A percentile compares a stretch with the other conserved stretches of the same genome.
Conservation (phyloP, 345 rosid genomes). For the Gossypium rotundifolium region DNA sequence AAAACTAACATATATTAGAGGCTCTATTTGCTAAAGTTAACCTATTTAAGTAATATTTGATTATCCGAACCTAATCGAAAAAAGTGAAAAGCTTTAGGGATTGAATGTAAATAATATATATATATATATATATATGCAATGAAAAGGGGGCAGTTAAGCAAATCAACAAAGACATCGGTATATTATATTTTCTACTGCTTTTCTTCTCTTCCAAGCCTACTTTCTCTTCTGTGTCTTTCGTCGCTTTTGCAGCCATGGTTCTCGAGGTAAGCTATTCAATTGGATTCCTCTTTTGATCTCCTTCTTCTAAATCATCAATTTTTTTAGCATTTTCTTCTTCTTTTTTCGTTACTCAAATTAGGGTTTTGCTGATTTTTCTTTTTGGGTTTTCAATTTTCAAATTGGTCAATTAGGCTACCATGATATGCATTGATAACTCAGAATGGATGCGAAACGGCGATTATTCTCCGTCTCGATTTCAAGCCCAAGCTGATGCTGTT, state of each 20-base stretch:
- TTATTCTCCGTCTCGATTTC: conserved; percentile 61
- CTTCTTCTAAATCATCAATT: background rate
- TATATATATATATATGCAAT: background rate
- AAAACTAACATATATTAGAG: no score
- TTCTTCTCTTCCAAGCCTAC: conserved; percentile 11
- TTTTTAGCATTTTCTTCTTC: background rate
- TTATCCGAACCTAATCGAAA: background rate
- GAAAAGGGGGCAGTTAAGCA: background rate
- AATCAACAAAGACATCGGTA: background rate
- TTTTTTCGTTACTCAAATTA: background rate
- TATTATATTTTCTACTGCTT: conserved; percentile 11
- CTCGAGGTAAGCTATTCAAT: conserved; percentile 46
- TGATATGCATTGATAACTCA: conserved; percentile 82
- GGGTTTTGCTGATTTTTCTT: background rate
- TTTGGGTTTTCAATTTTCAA: background rate
- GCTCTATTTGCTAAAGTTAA: no score
- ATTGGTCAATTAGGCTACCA: conserved; percentile 47
- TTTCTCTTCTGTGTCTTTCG: background rate
- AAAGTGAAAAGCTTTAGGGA: background rate
- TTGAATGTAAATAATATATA: background rate
- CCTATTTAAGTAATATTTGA: no score
- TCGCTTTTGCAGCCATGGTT: conserved; percentile 38
- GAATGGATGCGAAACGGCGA: conserved; percentile 93
- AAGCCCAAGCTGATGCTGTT: conserved; percentile 73
- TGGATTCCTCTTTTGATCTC: background rate